Base-by-base conservation (phyloP, 257 asterid species). In the Lavandula angustifolia region DNA sequence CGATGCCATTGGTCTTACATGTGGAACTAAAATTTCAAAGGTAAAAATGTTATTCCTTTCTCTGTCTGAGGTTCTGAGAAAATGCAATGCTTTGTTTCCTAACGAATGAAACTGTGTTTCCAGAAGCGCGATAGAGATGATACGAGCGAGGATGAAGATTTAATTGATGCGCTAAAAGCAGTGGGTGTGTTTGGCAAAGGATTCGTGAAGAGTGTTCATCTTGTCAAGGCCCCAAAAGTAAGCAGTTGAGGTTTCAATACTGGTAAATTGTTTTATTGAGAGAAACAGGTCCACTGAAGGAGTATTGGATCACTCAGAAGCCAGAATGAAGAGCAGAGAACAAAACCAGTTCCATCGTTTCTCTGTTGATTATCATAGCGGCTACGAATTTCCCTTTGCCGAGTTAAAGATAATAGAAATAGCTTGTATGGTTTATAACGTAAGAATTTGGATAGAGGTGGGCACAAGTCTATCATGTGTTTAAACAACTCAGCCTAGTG, bases 141-240 rank as follows among this genome's bases (percentile, higher is more conserved):
- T 13, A 57, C 13, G 6, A 66, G 40, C 0, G 88, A 71, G 47
- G 90, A 78, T 4, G 52, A 58, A 22, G 86, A 80, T 75, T 55
- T 82, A 29, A 12, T 81, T 7, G 83, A 76, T 64, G 64, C 69
- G 3, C 77, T 92, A 40, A 83, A 77, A 76, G 77, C 84, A 49
- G 88, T 94, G 60, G 96, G 96, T 27, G 76, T 81, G 73, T 83
- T 76, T 0, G 99, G 99, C 54, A 90, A 90, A 83, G 99, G 99
- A 59, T 77, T 87, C 11, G 95, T 87, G 22, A 84, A 78, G 75
- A 86, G 95, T 52, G 73, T 94, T 43, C 76, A 84, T 85, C 70
- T 84, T 46, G 82, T 88, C 74, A 86, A 84, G 84, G 83, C 94
- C 40, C 90, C 84, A 31, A 85, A 76, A 75, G 52, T 74, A 76